These are phyloP conservation scores for Lavandula angustifolia DNA, from an alignment of 257 asterid species.

Conservation along the genomic window DNA sequence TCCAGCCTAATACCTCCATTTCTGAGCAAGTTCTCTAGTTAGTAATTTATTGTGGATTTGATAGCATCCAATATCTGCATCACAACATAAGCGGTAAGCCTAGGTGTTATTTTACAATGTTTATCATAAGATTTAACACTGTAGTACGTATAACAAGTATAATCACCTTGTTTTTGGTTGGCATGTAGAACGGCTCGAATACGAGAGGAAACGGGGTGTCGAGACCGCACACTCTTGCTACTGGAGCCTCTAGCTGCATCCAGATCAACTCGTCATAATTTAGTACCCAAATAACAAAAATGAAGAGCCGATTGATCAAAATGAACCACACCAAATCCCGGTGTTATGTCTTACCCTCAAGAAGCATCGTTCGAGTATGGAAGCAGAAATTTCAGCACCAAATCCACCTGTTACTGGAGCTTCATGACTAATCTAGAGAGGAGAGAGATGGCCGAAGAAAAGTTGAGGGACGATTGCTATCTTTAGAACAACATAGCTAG, in stretches of 20 bases:
- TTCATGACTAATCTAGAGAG: slow-evolving; percentile 82
- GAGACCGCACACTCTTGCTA: slow-evolving; percentile 86
- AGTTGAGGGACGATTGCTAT: slow-evolving; percentile 11
- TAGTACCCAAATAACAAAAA: too few relatives aligned
- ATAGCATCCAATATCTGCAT: slow-evolving; percentile 89
- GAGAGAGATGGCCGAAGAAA: slow-evolving; percentile 21
- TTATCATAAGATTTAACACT: background rate
- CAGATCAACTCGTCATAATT: background rate
- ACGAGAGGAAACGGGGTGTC: slow-evolving; percentile 98
- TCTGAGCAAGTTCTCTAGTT: slow-evolving; percentile 27
- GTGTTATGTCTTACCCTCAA: slow-evolving; percentile 52
- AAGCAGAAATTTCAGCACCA: slow-evolving; percentile 96
- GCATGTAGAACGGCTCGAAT: slow-evolving; percentile 88
- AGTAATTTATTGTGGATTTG: slow-evolving; percentile 72
- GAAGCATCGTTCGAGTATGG: slow-evolving; percentile 93
- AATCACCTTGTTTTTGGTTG: slow-evolving; percentile 80
- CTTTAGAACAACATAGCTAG: background rate
- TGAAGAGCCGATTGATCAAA: too few relatives aligned
- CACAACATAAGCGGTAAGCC: slow-evolving; percentile 16
- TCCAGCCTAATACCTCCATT: too few relatives aligned
- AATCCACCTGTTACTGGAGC: slow-evolving; percentile 98
- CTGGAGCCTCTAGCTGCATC: slow-evolving; percentile 89
- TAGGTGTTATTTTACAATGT: background rate
- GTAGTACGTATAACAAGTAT: too few relatives aligned
- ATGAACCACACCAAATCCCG: background rate